Evolutionary conservation across 305 asterid species (phyloP).

Genomic region (Ajuga reptans): DNA sequence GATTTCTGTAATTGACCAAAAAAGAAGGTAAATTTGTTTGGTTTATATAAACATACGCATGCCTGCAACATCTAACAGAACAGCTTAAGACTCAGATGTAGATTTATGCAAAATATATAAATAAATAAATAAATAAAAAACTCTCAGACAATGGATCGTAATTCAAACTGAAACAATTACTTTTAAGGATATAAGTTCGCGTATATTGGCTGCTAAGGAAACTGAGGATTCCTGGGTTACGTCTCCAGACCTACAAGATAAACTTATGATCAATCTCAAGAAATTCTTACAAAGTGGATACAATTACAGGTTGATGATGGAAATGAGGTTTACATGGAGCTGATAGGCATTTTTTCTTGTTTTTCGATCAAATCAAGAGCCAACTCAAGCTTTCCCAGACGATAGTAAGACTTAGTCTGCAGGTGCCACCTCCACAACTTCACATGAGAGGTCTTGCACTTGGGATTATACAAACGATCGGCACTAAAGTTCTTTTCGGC

Average conservation of each 20-base stretch:
- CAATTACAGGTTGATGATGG: conserved; percentile 12
- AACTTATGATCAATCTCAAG: conserved; percentile 6
- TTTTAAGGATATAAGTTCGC: conserved; percentile 64
- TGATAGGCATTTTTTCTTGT: conserved; percentile 38
- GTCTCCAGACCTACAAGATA: conserved; percentile 36
- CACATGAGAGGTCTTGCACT: conserved; percentile 30
- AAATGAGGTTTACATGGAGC: conserved; percentile 40
- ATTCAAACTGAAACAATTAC: conserved; percentile 25
- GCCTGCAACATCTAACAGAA: neutral
- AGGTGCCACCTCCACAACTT: conserved; percentile 76
- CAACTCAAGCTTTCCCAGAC: conserved; percentile 66
- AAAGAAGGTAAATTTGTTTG: neutral
- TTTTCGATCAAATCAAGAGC: conserved; percentile 80
- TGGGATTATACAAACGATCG: conserved; percentile 26
- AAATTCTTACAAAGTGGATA: conserved; percentile 11
- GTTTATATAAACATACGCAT: neutral
- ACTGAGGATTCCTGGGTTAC: conserved; percentile 30
- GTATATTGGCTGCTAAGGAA: conserved; percentile 57
- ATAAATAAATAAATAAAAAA: neutral
- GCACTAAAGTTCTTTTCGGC: conserved; percentile 54
- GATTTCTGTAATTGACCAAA: conserved; percentile 45
- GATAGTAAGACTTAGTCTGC: conserved; percentile 59
- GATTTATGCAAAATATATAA: neutral
- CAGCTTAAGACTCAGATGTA: neutral
- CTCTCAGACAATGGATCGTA: neutral